Evolutionary conservation across 768 basidiomycete species (phyloP), one percentile per base, ranked within the genome.

Genomic region (Lactarius hatsudake): DNA sequence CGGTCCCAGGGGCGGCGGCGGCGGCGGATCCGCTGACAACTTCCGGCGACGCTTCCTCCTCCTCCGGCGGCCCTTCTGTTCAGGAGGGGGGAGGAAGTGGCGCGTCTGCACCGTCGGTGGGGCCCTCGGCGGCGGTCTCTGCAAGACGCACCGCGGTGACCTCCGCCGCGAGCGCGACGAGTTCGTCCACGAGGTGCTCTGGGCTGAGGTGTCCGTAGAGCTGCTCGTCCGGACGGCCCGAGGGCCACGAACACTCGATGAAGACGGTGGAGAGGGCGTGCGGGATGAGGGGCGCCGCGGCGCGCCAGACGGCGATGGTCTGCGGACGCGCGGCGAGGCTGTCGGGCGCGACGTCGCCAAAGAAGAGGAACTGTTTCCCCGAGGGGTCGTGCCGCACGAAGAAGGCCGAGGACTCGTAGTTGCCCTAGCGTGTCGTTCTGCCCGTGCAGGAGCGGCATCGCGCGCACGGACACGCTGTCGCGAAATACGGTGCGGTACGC

Each of bases 281-380:
- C 0, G 86, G 86, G 71, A 97, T 86, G 76, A 87, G 87, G 55
- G 85, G 80, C 5, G 95, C 95, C 0, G 94, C 94, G 32, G 81
- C 84, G 48, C 83, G 84, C 96, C 96, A 98, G 57, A 98, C 87
- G 51, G 81, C 77, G 32, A 81, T 79, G 45, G 88, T 96, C 60
- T 79, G 82, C 5, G 89, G 88, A 17, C 78, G 76, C 18, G 73
- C n/a, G 7, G 90, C 82, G 57, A 95, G 72, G 59, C 84, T 84
- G 78, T 96, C 93, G 10, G 93, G 92, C 73, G 96, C 93, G 67
- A 97, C 89, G 76, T 96, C 95, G 0, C 96, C 96, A 72, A 97
- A 96, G 78, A 98, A 98, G 43, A 98, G 80, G 70, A 98, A 88
- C 75, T 96, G 92, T 57, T 80, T 82, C 1, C 75, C 76, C 40